Base-by-base conservation (phyloP, 768 basidiomycete species). In the Podaxis sp. region DNA sequence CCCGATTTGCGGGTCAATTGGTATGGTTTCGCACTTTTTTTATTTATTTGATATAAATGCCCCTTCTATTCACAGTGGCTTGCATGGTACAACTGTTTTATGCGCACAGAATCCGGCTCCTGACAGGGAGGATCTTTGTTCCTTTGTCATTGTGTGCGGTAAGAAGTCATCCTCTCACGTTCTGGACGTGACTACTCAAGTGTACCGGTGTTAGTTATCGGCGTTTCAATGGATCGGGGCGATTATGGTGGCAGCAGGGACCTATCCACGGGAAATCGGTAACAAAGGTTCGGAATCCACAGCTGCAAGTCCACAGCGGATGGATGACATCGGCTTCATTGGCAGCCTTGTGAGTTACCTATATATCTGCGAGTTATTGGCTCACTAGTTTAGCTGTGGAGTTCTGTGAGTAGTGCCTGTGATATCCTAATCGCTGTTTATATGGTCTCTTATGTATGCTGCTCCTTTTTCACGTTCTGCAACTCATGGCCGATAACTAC, bases 361-460 rank as follows among this genome's bases (percentile, higher is more conserved):
- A 38, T 13, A 3, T 2, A 22, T 19, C 13, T 17, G 25, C 24
- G 5, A 9, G 24, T 11, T 7, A 19, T 13, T 41, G 3, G 37
- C 13, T 40, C 9, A 33, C 25, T 27, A 4, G 11, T 52, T 43
- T 55, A 59, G 50, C 33, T 59, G 9, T 59, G 49, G 58, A 29
- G 58, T 24, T 40, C 36, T 22, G 19, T 51, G 15, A 59, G 47
- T 19, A 59, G 58, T 40, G 37, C 36, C 19, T 59, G 58, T 22
- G 58, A 59, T 19, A 22, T 59, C 51, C 24, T 59, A 11, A 59
- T 59, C 47, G 58, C 58, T 24, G 19, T 38, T 17, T 59, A 51
- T 29, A 59, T 59, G 58, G 22, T 59, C n/a, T 25, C 11, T n/a
- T 51, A 59, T 19, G 58, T 59, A 17, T 38, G 58, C 24, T 11